These are phyloP conservation scores for Puccinia sorghi DNA, from an alignment of 1,284 basidiomycete species.

Conservation along the genomic window DNA sequence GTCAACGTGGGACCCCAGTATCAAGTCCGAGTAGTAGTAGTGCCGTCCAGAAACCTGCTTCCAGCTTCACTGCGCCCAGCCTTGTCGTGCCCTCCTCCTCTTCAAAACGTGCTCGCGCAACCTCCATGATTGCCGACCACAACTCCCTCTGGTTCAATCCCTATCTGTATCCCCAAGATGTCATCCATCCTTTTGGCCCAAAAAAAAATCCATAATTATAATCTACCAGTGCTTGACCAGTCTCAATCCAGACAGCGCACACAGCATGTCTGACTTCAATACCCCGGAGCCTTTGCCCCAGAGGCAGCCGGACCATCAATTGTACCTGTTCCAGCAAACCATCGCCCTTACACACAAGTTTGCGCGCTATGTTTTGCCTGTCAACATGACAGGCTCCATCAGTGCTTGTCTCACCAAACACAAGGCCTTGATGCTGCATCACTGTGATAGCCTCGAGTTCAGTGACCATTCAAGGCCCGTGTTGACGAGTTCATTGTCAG, in stretches of 20 bases:
- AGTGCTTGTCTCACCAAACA: not conserved
- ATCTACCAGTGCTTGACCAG: no score
- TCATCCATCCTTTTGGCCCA: not conserved
- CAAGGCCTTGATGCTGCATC: not conserved
- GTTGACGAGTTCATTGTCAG: slow-evolving; percentile 14
- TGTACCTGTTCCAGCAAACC: not conserved
- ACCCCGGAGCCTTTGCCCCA: not conserved
- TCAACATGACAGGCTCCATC: slow-evolving; percentile 52
- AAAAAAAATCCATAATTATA: not conserved
- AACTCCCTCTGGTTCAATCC: slow-evolving; percentile 3
- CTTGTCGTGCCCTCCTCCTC: slow-evolving; percentile 1
- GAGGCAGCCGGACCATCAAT: not conserved
- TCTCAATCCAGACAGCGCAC: slow-evolving; percentile 9
- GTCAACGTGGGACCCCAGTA: no score
- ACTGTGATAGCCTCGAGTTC: slow-evolving; percentile 1
- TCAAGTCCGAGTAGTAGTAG: no score
- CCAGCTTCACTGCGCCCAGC: not conserved
- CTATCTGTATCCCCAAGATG: not conserved
- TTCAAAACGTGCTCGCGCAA: not conserved
- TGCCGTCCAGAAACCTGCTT: not conserved
- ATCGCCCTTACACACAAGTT: no score
- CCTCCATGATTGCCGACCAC: not conserved
- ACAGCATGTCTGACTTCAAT: slow-evolving; percentile 37
- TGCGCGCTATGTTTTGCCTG: slow-evolving; percentile 57
- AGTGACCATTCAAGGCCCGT: not conserved